phyloP scores from a whole-genome alignment of 129 eudicot genomes.

The Apium graveolens region DNA sequence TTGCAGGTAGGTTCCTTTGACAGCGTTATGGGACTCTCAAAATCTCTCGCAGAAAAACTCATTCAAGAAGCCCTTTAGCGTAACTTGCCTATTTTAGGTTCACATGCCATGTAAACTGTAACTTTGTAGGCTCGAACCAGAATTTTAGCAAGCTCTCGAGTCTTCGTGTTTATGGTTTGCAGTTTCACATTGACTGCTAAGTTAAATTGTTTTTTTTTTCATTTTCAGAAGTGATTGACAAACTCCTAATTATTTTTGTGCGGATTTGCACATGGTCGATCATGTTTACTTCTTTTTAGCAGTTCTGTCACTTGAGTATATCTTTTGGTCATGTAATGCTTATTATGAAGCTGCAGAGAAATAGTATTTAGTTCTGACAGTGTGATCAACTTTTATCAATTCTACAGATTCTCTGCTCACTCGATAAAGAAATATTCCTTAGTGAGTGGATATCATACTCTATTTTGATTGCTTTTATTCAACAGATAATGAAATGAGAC shows the following conservation, averaged over 20 bases:
- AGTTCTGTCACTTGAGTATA: background rate
- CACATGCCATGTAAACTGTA: background rate
- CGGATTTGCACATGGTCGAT: background rate
- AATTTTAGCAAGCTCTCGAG: background rate
- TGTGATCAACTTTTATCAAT: background rate
- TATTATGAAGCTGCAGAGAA: background rate
- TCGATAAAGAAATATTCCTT: background rate
- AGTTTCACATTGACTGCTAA: background rate
- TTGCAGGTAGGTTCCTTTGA: slow-evolving; percentile 71
- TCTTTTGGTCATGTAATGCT: background rate
- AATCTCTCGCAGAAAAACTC: slow-evolving; percentile 61
- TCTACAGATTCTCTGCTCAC: background rate
- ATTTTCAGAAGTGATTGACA: background rate
- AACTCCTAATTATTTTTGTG: background rate
- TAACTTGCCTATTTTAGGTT: background rate
- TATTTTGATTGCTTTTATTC: background rate
- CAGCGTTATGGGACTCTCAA: slow-evolving; percentile 85
- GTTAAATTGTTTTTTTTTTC: background rate
- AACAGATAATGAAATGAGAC: background rate
- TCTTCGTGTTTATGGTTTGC: background rate
- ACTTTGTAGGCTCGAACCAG: background rate
- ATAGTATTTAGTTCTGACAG: background rate
- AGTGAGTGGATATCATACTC: background rate
- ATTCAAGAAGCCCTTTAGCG: slow-evolving; percentile 56
- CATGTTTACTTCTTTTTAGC: background rate